Percentiles rank a stretch among this genome's conserved stretches.
Evolutionary conservation across 306 rosid genomes (phyloP).

Genomic region (Parietaria judaica): DNA sequence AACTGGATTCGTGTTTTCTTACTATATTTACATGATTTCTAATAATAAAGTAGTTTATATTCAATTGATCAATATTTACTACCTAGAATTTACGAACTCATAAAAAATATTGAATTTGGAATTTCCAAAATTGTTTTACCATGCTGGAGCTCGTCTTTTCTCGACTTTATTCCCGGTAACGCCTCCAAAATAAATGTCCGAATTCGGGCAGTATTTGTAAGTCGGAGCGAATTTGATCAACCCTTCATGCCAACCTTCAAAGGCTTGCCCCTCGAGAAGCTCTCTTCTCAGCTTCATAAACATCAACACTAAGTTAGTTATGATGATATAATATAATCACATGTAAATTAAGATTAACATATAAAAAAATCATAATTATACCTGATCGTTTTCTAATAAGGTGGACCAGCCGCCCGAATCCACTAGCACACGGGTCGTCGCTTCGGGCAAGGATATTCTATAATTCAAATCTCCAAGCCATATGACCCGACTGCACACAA

Average conservation of each 20-base stretch:
- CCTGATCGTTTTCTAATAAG: constrained; percentile 76
- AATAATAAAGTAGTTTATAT: too few relatives aligned
- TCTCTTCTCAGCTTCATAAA: constrained; percentile 57
- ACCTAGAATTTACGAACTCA: too few relatives aligned
- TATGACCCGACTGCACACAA: constrained; percentile 53
- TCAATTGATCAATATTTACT: too few relatives aligned
- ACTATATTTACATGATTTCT: too few relatives aligned
- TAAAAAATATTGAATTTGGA: too few relatives aligned
- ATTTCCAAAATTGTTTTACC: too few relatives aligned
- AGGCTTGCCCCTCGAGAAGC: constrained; percentile 40
- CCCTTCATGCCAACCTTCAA: constrained; percentile 83
- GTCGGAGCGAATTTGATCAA: constrained; percentile 69
- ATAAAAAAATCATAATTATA: too few relatives aligned
- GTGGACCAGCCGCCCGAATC: constrained; percentile 48
- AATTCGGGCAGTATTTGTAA: constrained; percentile 68
- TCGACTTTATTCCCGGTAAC: constrained; percentile 33
- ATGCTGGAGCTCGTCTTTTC: constrained; percentile 75
- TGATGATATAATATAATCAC: too few relatives aligned
- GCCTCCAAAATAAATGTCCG: constrained; percentile 61
- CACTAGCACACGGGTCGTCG: constrained; percentile 49
- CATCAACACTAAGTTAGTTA: too few relatives aligned
- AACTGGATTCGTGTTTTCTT: too few relatives aligned
- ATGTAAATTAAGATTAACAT: too few relatives aligned
- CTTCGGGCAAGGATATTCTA: constrained; percentile 72
- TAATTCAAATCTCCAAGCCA: constrained; percentile 88